phyloP scores from a whole-genome alignment of 345 rosid genomes.

The Eucalyptus grandis region DNA sequence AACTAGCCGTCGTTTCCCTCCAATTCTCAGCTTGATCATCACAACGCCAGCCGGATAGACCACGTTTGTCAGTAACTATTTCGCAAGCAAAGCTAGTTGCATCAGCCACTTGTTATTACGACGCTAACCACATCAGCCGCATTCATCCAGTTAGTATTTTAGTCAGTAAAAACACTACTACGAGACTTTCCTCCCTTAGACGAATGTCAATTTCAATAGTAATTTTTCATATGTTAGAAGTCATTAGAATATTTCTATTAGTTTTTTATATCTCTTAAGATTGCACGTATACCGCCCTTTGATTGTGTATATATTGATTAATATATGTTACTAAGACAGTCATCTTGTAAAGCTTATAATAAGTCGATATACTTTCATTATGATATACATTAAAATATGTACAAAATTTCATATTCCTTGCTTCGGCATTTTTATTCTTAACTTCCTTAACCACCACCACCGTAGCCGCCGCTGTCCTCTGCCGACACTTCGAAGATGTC shows the following conservation, averaged over 20 bases:
- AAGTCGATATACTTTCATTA: neutral
- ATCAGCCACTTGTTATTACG: neutral
- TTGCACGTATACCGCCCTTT: accelerated
- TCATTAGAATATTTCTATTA: neutral
- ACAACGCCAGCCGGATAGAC: no score
- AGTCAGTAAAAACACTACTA: neutral
- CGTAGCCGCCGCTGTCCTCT: neutral
- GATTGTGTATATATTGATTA: neutral
- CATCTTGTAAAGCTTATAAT: neutral
- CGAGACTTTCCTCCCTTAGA: neutral
- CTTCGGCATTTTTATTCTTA: neutral
- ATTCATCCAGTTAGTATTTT: neutral
- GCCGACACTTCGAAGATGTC: neutral
- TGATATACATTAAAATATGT: neutral
- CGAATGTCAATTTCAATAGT: no score
- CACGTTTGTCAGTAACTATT: neutral
- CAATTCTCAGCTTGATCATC: neutral
- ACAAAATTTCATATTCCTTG: neutral
- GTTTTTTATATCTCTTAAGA: neutral
- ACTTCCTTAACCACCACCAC: conserved; percentile 9
- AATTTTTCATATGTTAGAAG: neutral
- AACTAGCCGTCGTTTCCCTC: neutral
- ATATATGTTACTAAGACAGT: neutral
- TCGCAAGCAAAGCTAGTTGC: neutral
- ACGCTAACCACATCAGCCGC: neutral